phyloP scores from a whole-genome alignment of 345 rosid species.

The Jatropha curcas region DNA sequence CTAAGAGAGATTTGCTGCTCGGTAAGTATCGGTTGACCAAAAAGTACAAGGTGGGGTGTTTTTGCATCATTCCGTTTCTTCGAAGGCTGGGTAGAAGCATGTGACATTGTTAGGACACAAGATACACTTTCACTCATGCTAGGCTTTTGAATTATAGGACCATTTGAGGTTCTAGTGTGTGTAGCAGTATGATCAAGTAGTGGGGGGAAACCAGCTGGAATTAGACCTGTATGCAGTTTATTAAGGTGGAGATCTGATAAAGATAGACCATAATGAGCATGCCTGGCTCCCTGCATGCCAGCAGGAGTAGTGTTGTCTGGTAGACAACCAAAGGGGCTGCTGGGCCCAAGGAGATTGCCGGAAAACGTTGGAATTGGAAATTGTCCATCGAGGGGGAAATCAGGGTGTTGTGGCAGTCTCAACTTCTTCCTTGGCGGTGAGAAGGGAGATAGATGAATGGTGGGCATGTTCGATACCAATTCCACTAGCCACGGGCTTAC shows the following conservation, averaged over 20 bases:
- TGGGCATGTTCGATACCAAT: slow-evolving; percentile 71
- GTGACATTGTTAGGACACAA: slow-evolving; percentile 50
- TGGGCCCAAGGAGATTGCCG: slow-evolving; percentile 26
- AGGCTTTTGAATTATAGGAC: slow-evolving; percentile 33
- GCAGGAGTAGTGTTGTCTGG: slow-evolving; percentile 30
- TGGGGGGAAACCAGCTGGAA: slow-evolving; percentile 31
- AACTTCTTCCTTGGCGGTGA: slow-evolving; percentile 89
- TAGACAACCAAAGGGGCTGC: slow-evolving; percentile 28
- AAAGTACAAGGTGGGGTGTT: slow-evolving; percentile 24
- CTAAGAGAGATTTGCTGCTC: slow-evolving; percentile 39
- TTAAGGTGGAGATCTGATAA: slow-evolving; percentile 30
- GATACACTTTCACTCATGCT: slow-evolving; percentile 38
- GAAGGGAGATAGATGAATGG: slow-evolving; percentile 69
- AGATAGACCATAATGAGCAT: slow-evolving; percentile 34
- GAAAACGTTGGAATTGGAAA: slow-evolving; percentile 25
- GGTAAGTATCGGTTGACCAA: slow-evolving; percentile 33
- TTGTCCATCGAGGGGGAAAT: slow-evolving; percentile 48
- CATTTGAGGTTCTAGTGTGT: slow-evolving; percentile 33
- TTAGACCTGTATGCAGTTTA: slow-evolving; percentile 28
- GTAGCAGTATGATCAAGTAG: slow-evolving; percentile 40
- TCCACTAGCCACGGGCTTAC: slow-evolving; percentile 97
- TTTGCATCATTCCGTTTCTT: slow-evolving; percentile 22
- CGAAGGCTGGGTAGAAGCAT: slow-evolving; percentile 31
- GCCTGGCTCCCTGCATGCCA: slow-evolving; percentile 51
- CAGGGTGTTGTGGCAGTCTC: slow-evolving; percentile 57